Percentiles rank a stretch among this genome's conserved stretches.
These are phyloP conservation scores for Sonneratia caseolaris DNA, from an alignment of 345 rosid genomes.

Conservation along the genomic window DNA sequence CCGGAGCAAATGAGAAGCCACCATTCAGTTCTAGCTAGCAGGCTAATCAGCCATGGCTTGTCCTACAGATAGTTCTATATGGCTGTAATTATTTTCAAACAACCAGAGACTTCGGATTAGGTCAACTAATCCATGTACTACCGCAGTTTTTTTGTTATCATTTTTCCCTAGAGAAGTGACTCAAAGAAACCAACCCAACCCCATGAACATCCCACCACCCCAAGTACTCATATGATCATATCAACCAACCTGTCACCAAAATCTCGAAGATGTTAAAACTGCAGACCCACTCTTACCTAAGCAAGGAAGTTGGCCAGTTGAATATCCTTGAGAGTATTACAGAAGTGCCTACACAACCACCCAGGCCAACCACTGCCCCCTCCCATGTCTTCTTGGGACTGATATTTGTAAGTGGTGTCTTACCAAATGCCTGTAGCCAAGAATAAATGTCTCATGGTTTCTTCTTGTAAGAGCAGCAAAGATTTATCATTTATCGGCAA, in stretches of 20 bases:
- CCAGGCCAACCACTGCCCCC: conserved; percentile 69
- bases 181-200: neutral
- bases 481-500: neutral
- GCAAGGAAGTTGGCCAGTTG: conserved; percentile 66
- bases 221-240: neutral
- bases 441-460: conserved; percentile 9
- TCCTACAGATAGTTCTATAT: too few species aligned
- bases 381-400: conserved; percentile 98
- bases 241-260: neutral
- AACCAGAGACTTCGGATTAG: too few species aligned
- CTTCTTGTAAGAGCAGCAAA: neutral
- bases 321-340: conserved; percentile 44
- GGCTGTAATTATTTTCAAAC: too few species aligned
- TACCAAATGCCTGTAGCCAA: conserved; percentile 64
- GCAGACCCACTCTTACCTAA: conserved; percentile 33
- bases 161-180: neutral
- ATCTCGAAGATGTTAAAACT: neutral
- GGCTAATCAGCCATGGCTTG: neutral
- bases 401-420: conserved; percentile 63
- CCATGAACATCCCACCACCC: neutral
- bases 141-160: too few species aligned
- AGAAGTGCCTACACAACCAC: conserved; percentile 68
- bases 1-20: neutral
- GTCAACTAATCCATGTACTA: too few species aligned
- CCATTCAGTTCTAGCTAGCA: neutral